A percentile compares a stretch with the other conserved stretches of the same genome.
Evolutionary conservation across 768 basidiomycete genomes (phyloP).

Genomic region (Rhodotorula taiwanensis): DNA sequence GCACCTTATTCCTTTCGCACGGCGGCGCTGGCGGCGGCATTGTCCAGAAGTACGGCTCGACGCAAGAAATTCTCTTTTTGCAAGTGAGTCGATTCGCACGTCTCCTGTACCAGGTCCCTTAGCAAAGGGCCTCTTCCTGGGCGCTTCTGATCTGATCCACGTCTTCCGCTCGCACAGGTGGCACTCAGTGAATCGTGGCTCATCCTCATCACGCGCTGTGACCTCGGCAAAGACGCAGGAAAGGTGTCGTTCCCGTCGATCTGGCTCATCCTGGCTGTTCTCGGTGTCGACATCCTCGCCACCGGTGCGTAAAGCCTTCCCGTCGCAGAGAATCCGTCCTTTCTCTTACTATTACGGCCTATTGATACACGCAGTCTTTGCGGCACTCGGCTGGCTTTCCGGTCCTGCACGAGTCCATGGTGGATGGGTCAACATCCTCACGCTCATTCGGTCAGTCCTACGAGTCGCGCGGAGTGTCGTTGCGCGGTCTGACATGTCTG

Average conservation of each 20-base stretch:
- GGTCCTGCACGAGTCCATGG: constrained; percentile 18
- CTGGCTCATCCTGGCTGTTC: constrained; percentile 45
- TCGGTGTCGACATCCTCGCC: constrained; percentile 46
- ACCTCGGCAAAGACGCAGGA: constrained; percentile 6
- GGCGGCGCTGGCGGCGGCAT: constrained; percentile 45
- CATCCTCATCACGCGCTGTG: constrained; percentile 41
- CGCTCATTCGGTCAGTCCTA: constrained; percentile 43
- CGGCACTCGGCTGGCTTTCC: constrained; percentile 24
- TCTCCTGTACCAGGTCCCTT: background rate
- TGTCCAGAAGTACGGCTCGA: constrained; percentile 49
- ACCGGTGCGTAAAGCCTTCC: constrained; percentile 32
- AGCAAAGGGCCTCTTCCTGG: too few relatives aligned
- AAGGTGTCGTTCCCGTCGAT: constrained; percentile 46
- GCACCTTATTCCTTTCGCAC: constrained; percentile 47
- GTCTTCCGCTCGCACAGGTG: constrained; percentile 51
- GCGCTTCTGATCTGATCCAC: too few relatives aligned
- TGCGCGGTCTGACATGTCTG: background rate
- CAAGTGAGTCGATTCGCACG: constrained; percentile 2
- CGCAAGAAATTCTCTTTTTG: constrained; percentile 15
- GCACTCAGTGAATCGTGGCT: constrained; percentile 52
- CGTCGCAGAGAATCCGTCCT: too few relatives aligned
- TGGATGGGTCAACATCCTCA: constrained; percentile 46
- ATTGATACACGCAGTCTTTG: too few relatives aligned
- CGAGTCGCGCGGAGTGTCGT: too few relatives aligned
- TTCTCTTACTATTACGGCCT: too few relatives aligned